Evolutionary conservation across 805 yeast species (phyloP).

Genomic region (Teunomyces panamensis): DNA sequence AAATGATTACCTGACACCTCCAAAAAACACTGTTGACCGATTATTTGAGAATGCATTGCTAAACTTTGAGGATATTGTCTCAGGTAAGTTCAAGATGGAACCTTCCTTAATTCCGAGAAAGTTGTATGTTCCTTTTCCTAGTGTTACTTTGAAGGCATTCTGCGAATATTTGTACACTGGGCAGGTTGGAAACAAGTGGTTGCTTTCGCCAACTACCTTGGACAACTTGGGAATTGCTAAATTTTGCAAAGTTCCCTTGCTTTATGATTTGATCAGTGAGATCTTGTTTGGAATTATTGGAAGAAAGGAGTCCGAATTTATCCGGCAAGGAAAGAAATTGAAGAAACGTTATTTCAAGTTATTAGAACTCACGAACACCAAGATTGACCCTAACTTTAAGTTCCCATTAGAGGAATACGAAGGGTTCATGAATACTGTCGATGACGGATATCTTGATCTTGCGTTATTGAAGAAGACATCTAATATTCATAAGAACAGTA

Average conservation of each 20-base stretch:
- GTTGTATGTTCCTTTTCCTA: slow-evolving; percentile 65
- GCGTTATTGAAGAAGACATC: slow-evolving; percentile 49
- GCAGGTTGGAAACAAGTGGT: slow-evolving; percentile 74
- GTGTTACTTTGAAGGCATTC: slow-evolving; percentile 59
- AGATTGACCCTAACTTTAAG: slow-evolving; percentile 20
- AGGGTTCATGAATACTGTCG: slow-evolving; percentile 54
- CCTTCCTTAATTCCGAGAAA: slow-evolving; percentile 66
- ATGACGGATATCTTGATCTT: slow-evolving; percentile 63
- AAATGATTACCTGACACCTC: neutral
- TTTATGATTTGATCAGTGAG: slow-evolving; percentile 68
- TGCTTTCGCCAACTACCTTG: slow-evolving; percentile 63
- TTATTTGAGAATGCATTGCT: slow-evolving; percentile 23
- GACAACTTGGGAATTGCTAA: slow-evolving; percentile 63
- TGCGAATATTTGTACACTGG: slow-evolving; percentile 77
- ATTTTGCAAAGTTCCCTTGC: slow-evolving; percentile 63
- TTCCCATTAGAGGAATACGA: slow-evolving; percentile 52
- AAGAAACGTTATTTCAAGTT: slow-evolving; percentile 25
- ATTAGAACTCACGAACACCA: slow-evolving; percentile 22
- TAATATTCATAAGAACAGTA: slow-evolving; percentile 22
- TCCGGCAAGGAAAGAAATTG: slow-evolving; percentile 38
- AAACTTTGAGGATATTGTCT: slow-evolving; percentile 32
- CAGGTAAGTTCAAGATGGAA: slow-evolving; percentile 43
- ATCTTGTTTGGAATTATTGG: slow-evolving; percentile 68
- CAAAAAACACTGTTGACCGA: neutral
- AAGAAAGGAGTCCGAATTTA: slow-evolving; percentile 55